Conservation (phyloP, 257 asterid genomes). For the Catharanthus roseus region DNA sequence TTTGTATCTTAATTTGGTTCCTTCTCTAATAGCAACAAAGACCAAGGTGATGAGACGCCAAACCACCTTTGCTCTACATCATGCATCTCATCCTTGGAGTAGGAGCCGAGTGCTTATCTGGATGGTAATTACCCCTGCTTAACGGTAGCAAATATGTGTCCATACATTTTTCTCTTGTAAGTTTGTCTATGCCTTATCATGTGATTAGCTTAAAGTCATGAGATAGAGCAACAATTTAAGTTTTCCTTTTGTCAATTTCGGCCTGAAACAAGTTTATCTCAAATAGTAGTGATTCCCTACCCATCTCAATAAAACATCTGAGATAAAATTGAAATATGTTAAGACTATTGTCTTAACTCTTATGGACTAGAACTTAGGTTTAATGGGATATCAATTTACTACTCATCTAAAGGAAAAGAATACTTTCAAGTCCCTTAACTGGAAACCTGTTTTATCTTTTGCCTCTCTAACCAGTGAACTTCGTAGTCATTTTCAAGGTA, state of each 20-base stretch:
- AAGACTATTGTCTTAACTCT: not conserved
- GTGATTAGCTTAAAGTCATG: not conserved
- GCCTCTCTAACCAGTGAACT: not conserved
- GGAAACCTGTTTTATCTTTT: not conserved
- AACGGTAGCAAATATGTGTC: not conserved
- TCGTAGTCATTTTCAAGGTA: not conserved
- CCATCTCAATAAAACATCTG: not conserved
- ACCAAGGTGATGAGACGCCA: slow-evolving; percentile 80
- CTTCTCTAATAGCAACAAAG: slow-evolving; percentile 29
- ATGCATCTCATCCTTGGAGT: slow-evolving; percentile 96
- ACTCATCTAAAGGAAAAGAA: not conserved
- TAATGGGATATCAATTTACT: not conserved
- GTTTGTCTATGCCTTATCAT: not conserved
- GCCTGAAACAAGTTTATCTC: too few species aligned
- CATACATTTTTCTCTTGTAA: not conserved
- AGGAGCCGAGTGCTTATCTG: slow-evolving; percentile 73
- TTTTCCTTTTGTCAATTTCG: too few species aligned
- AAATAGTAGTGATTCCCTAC: too few species aligned
- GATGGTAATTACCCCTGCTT: slow-evolving; percentile 52
- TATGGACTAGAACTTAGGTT: not conserved
- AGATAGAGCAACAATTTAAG: too few species aligned
- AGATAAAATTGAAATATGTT: not conserved
- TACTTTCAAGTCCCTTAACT: not conserved
- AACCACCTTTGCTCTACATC: slow-evolving; percentile 74
- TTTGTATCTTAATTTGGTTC: not conserved